Percentiles rank a stretch among this genome's conserved stretches.
Conservation (phyloP, 495 filamentous ascomycete species). For the Aspergillus panamensis region DNA sequence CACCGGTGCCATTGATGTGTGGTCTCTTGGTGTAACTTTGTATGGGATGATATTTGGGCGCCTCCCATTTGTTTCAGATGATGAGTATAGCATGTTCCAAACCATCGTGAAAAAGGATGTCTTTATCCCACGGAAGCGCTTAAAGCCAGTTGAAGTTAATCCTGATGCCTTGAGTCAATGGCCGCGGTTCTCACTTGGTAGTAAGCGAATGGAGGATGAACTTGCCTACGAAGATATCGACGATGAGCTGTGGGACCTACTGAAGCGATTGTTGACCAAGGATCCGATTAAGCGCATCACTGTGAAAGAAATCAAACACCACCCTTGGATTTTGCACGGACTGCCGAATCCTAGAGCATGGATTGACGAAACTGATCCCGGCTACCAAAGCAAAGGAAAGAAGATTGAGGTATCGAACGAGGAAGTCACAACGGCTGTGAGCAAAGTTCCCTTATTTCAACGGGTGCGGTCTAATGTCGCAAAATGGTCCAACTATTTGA, state of each 20-base stretch:
- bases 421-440: slow-evolving; percentile 86
- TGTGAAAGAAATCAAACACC: slow-evolving; percentile 88
- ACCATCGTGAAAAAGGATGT: slow-evolving; percentile 87
- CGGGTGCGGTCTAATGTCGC: slow-evolving; percentile 52
- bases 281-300: slow-evolving; percentile 84
- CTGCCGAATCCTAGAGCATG: slow-evolving; percentile 71
- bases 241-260: slow-evolving; percentile 73
- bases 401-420: slow-evolving; percentile 89
- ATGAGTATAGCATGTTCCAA: slow-evolving; percentile 86
- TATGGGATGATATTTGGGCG: slow-evolving; percentile 94
- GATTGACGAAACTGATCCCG: slow-evolving; percentile 93
- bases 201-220: slow-evolving; percentile 61
- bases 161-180: slow-evolving; percentile 38
- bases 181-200: slow-evolving; percentile 33
- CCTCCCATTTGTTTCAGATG: slow-evolving; percentile 85
- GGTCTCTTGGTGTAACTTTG: slow-evolving; percentile 93
- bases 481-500: slow-evolving; percentile 59
- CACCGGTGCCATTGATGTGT: slow-evolving; percentile 83
- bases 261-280: slow-evolving; percentile 80
- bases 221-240: slow-evolving; percentile 84
- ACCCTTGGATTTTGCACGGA: slow-evolving; percentile 89
- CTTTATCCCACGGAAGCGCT: slow-evolving; percentile 75
- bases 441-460: slow-evolving; percentile 81
- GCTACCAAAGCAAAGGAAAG: slow-evolving; percentile 72
- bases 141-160: slow-evolving; percentile 69